Percentiles rank a stretch among this genome's conserved stretches.
These are phyloP conservation scores for Eustoma russellianum DNA, from an alignment of 257 asterid genomes.

Conservation along the genomic window DNA sequence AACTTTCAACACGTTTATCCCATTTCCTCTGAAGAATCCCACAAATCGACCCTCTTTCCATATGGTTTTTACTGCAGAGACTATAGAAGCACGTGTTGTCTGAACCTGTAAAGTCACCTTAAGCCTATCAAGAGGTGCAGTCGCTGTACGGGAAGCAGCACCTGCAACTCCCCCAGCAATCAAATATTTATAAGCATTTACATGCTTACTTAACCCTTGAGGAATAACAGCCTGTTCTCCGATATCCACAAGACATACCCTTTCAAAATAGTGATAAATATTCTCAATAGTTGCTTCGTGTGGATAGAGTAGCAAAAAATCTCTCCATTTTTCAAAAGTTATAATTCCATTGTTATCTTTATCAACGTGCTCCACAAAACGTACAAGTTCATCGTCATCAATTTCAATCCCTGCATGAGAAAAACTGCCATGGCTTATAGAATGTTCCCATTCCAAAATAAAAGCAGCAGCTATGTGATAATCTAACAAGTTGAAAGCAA, in stretches of 20 bases:
- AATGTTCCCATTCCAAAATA: constrained; percentile 29
- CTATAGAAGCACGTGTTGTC: constrained; percentile 59
- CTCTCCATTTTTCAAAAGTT: constrained; percentile 98
- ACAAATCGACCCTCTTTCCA: constrained; percentile 69
- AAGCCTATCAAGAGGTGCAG: constrained; percentile 94
- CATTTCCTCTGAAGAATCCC: constrained; percentile 89
- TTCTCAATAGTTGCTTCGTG: constrained; percentile 92
- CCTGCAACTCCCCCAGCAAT: constrained; percentile 99
- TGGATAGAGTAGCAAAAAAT: constrained; percentile 86
- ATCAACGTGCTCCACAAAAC: constrained; percentile 93
- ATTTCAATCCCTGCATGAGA: constrained; percentile 85
- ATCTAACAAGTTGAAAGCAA: constrained; percentile 1
- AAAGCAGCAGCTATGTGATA: neutral
- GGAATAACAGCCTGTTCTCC: constrained; percentile 96
- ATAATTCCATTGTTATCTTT: constrained; percentile 92
- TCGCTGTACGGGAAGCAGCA: constrained; percentile 87
- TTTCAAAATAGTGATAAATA: constrained; percentile 87
- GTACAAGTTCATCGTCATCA: constrained; percentile 84
- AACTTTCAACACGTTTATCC: constrained; percentile 83
- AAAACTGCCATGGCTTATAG: constrained; percentile 61
- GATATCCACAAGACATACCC: constrained; percentile 86
- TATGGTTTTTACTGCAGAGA: constrained; percentile 51
- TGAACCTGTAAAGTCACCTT: constrained; percentile 91
- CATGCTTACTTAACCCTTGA: constrained; percentile 88
- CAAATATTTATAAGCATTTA: constrained; percentile 66